Percentiles rank a stretch among this genome's conserved stretches.
phyloP scores from a whole-genome alignment of 371 early-diverging fungal genomes.

The Mortierella sp. region DNA sequence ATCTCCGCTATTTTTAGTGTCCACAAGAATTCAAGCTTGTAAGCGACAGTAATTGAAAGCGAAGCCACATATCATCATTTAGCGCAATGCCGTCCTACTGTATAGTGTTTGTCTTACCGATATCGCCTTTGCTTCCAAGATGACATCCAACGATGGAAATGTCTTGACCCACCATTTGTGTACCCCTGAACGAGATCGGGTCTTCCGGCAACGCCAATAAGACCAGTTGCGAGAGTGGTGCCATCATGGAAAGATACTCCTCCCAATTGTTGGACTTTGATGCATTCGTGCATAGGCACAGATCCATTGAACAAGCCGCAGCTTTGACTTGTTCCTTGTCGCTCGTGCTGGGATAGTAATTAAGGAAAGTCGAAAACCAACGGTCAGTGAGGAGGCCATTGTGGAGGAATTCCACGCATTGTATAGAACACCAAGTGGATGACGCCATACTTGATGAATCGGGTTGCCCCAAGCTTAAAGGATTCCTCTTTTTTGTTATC shows the following conservation, averaged over 20 bases:
- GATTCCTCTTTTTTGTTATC: conserved; percentile 72
- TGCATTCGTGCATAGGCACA: conserved; percentile 67
- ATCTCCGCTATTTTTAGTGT: conserved; percentile 63
- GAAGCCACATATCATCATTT: neutral
- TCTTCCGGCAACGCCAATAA: conserved; percentile 75
- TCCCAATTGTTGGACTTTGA: conserved; percentile 63
- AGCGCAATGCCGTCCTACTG: neutral
- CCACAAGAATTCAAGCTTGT: too few species aligned
- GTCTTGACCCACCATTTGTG: conserved; percentile 59
- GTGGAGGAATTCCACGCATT: too few species aligned
- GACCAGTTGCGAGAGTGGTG: conserved; percentile 45
- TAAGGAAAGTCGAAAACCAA: neutral
- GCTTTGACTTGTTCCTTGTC: conserved; percentile 35
- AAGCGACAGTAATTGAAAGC: neutral
- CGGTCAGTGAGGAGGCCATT: too few species aligned
- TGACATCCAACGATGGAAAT: conserved; percentile 70
- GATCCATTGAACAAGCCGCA: conserved; percentile 52
- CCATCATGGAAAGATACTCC: conserved; percentile 16
- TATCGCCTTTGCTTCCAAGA: conserved; percentile 69
- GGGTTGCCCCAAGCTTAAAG: conserved; percentile 71
- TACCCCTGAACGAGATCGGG: conserved; percentile 57
- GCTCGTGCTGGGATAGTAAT: conserved; percentile 2
- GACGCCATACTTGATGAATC: conserved; percentile 51
- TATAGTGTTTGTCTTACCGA: conserved; percentile 17
- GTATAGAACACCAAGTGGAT: too few species aligned